Evolutionary conservation across 805 yeast species (phyloP), one percentile per base, ranked within the genome.

Genomic region (Metschnikowia bowlesiae): DNA sequence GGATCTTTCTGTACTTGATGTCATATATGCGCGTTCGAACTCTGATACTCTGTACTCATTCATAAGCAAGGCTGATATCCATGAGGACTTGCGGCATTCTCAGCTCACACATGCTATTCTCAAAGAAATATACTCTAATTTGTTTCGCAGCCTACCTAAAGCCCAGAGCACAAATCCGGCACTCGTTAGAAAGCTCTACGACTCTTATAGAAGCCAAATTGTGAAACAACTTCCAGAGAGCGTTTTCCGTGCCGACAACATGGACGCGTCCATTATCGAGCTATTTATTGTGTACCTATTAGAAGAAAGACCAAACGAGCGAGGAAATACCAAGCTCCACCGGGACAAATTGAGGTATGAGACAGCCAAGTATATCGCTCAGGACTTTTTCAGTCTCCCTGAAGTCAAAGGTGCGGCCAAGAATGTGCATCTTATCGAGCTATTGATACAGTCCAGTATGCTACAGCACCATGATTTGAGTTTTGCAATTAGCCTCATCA

Each of bases 51-150:
- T 53, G 28, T 52, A 58, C 13, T 55, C 55, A 1, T 41, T 37
- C 8, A 53, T 70, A 8, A 62, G 65, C 49, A 56, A 46, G 29
- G 76, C 75, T 0, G 66, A 62, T 30, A 56, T 72, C n/a, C 74
- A 70, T 43, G 47, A 54, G 5, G 56, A 55, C 29, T 57, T 66
- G 38, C 53, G 54, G 28, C 63, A 65, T 13, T 60, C 58, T 28
- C 46, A 55, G 7, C 48, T 67, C 30, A 56, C 60, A 9, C 60
- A 63, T 31, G 50, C 51, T 8, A 53, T 53, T 4, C 53, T 70
- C 32, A 53, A 59, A 13, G 56, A 54, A 10, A 57, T 70, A 11
- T 73, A 73, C 49, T 61, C 57, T 28, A 50, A 50, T n/a, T 55
- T 26, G 22, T 60, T 30, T 46, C 69, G 32, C 53, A 60, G 16